Conservation (phyloP, 257 asterid species). For the Solanum infundibuliforme region DNA sequence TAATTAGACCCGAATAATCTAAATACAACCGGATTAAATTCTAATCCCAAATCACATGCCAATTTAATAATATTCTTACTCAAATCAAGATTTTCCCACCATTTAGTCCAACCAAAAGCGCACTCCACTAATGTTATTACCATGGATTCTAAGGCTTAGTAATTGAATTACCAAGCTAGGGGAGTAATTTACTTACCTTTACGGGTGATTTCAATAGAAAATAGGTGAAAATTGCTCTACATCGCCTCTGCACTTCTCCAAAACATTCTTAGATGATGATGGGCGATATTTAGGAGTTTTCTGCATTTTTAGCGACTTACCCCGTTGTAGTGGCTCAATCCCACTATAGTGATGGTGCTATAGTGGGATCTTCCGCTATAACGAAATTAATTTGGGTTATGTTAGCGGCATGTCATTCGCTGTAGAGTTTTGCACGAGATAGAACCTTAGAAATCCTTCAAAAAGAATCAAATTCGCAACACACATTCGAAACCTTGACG, state of each 20-base stretch:
- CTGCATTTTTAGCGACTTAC: not conserved
- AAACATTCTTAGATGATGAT: not conserved
- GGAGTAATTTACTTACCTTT: not conserved
- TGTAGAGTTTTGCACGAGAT: no score
- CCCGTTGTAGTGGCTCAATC: not conserved
- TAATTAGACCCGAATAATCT: not conserved
- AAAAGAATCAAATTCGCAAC: no score
- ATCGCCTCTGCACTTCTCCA: not conserved
- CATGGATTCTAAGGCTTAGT: not conserved
- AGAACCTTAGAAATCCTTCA: no score
- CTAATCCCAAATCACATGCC: no score
- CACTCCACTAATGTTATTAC: not conserved
- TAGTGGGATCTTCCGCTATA: no score
- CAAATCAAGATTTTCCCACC: not conserved
- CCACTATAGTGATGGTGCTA: not conserved
- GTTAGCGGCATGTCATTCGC: not conserved
- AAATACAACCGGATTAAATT: no score
- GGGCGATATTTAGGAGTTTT: not conserved
- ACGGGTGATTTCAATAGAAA: not conserved
- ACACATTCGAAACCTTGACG: no score
- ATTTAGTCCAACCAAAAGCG: not conserved
- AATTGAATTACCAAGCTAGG: not conserved
- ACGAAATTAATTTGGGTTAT: not conserved
- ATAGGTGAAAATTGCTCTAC: not conserved
- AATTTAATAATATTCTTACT: no score